phyloP scores from a whole-genome alignment of 2,329 filamentous ascomycete species.

The Aureobasidium musti region DNA sequence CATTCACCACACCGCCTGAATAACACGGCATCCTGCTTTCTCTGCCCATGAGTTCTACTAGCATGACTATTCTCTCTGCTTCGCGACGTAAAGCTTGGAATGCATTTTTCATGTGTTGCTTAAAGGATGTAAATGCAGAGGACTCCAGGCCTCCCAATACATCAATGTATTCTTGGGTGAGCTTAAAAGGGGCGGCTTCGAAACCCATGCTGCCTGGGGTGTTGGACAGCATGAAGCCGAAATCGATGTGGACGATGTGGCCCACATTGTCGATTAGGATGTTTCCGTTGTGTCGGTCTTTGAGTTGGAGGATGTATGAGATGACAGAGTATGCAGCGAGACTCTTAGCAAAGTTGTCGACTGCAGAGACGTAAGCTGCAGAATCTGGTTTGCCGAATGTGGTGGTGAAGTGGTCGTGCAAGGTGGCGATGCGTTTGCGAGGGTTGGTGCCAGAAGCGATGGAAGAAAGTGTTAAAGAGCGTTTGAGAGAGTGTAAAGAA shows the following conservation, averaged over 20 bases:
- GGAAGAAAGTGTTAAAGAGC: conserved; percentile 73
- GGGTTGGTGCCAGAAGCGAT: conserved; percentile 73
- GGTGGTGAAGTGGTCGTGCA: conserved; percentile 79
- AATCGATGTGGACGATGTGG: conserved; percentile 86
- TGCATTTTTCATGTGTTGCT: conserved; percentile 76
- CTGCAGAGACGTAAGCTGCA: conserved; percentile 68
- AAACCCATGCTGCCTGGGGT: conserved; percentile 82
- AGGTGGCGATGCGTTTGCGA: conserved; percentile 72
- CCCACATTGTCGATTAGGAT: conserved; percentile 83
- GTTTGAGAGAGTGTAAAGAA: conserved; percentile 81
- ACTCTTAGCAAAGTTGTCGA: conserved; percentile 78
- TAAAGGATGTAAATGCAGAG: conserved; percentile 72
- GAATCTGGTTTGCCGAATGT: conserved; percentile 71
- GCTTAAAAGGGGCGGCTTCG: conserved; percentile 82
- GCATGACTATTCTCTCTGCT: conserved; percentile 76
- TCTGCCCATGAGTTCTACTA: conserved; percentile 81
- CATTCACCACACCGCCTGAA: conserved; percentile 69
- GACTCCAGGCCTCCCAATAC: conserved; percentile 73
- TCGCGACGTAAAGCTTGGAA: conserved; percentile 79
- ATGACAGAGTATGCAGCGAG: conserved; percentile 84
- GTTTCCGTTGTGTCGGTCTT: conserved; percentile 84
- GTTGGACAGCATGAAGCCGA: conserved; percentile 87
- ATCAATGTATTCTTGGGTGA: conserved; percentile 83
- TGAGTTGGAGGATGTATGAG: conserved; percentile 79
- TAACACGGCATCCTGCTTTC: conserved; percentile 86